Evolutionary conservation across 495 filamentous ascomycete species (phyloP), one percentile per base, ranked within the genome.

Genomic region (Penicillium odoratum): DNA sequence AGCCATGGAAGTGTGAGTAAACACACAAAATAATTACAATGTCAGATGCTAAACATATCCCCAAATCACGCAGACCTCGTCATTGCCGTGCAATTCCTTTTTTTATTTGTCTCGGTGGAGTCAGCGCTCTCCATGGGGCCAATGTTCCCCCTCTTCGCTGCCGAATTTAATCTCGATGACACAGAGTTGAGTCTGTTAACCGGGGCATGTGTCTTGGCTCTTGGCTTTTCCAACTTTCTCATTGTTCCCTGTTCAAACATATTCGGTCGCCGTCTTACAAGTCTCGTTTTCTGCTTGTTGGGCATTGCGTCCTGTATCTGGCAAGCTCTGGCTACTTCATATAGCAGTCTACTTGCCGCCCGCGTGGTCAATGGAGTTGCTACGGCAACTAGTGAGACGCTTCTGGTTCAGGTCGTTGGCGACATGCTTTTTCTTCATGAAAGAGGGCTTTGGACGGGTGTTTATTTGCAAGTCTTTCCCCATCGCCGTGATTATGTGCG

Each of bases 341-440:
- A 86, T 57, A 54, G 59, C 25, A 79, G 75, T 45, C 78, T 86
- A 57, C 77, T 86, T 60, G 36, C 36, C n/a, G 36, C 36, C 5
- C 36, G 36, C 15, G 36, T 40, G 9, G 36, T 40, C 3, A 40
- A 40, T 40, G 11, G 36, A n/a, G 15, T 40, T 40, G 36, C 36
- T 4, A 40, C 36, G 4, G 36, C 36, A 11, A 64, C 54, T 11
- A 50, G 58, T 48, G 59, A 88, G 60, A 84, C 81, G 0, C 69
- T 87, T 4, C 73, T 81, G 28, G 79, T 83, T 0, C 79, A 82
- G 40, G 78, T 87, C 9, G 81, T 86, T 56, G 76, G 81, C 11
- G 84, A 87, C 56, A 81, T 87, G 49, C 82, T 85, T 64, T 87
- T 87, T 71, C 63, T 87, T 7, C 83, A 87, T 63, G 82, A 86